Percentiles rank a stretch among this genome's conserved stretches.
Conservation (phyloP, 1,284 basidiomycete genomes). For the Takashimella koratensis region DNA sequence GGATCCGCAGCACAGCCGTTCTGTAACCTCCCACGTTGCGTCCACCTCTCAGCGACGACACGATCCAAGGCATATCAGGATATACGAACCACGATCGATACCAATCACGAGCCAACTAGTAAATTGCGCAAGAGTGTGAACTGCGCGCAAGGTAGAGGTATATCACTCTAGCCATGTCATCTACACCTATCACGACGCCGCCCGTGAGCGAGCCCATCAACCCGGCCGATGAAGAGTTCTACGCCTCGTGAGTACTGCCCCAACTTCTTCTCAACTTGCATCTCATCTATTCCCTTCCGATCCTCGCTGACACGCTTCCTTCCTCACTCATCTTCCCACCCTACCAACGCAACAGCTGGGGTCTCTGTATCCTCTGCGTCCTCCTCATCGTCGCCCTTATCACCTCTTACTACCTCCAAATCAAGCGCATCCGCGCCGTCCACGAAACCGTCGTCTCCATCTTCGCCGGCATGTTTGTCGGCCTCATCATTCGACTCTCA, state of each 20-base stretch:
- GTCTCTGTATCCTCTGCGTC: conserved; percentile 87
- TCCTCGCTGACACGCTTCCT: background rate
- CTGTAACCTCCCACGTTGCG: no score
- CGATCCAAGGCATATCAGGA: no score
- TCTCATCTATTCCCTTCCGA: background rate
- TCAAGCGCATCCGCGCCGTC: conserved; percentile 89
- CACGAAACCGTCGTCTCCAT: conserved; percentile 97
- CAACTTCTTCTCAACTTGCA: background rate
- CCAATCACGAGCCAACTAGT: no score
- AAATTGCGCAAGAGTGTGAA: no score
- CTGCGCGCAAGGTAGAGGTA: no score
- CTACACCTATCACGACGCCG: conserved; percentile 20
- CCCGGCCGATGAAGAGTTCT: conserved; percentile 76
- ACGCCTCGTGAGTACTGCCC: conserved; percentile 60
- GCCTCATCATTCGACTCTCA: conserved; percentile 80
- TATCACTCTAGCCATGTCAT: no score
- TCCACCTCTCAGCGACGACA: no score
- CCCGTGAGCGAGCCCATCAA: conserved; percentile 30
- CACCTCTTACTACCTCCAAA: conserved; percentile 97
- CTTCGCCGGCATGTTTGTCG: conserved; percentile 92
- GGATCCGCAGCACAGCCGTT: no score
- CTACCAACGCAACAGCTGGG: conserved; percentile 57
- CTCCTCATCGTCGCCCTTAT: conserved; percentile 91
- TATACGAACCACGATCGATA: no score
- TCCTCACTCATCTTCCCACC: background rate